Evolutionary conservation across 2,329 filamentous ascomycete genomes (phyloP).

Genomic region (Seiridium cupressi): DNA sequence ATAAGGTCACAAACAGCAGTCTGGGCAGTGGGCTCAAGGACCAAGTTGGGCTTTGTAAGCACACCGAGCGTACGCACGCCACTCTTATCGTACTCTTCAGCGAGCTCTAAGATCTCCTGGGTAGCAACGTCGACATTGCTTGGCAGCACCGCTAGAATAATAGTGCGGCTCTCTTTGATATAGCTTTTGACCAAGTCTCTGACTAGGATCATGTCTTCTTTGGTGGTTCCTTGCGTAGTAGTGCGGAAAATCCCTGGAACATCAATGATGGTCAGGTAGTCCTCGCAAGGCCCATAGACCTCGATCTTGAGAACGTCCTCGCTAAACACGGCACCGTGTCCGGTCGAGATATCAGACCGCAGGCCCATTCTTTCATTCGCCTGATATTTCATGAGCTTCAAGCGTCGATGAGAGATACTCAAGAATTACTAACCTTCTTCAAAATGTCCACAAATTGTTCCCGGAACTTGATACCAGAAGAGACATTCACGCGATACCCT

Average conservation of each 20-base stretch:
- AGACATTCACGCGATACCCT: neutral
- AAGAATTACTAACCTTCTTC: constrained; percentile 3
- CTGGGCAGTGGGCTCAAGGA: constrained; percentile 33
- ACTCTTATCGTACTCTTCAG: constrained; percentile 33
- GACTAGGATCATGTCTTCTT: constrained; percentile 12
- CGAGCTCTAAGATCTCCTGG: constrained; percentile 36
- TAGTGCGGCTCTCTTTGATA: constrained; percentile 41
- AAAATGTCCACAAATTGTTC: constrained; percentile 1
- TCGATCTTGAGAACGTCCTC: constrained; percentile 16
- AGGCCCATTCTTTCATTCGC: constrained; percentile 10
- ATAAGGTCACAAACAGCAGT: constrained; percentile 36
- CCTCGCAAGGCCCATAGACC: constrained; percentile 12
- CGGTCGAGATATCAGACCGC: neutral
- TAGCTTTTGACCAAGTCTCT: constrained; percentile 27
- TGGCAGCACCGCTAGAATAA: constrained; percentile 45
- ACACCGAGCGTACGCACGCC: constrained; percentile 44
- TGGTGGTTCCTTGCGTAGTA: constrained; percentile 7
- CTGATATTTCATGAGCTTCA: constrained; percentile 1
- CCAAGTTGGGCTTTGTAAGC: constrained; percentile 60
- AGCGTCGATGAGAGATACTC: neutral
- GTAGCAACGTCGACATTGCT: constrained; percentile 39
- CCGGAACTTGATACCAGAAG: neutral
- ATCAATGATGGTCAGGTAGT: constrained; percentile 13
- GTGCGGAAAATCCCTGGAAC: constrained; percentile 12
- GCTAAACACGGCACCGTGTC: constrained; percentile 3